phyloP scores from a whole-genome alignment of 192 early-diverging fungal species.

The Coemansia furcata region DNA sequence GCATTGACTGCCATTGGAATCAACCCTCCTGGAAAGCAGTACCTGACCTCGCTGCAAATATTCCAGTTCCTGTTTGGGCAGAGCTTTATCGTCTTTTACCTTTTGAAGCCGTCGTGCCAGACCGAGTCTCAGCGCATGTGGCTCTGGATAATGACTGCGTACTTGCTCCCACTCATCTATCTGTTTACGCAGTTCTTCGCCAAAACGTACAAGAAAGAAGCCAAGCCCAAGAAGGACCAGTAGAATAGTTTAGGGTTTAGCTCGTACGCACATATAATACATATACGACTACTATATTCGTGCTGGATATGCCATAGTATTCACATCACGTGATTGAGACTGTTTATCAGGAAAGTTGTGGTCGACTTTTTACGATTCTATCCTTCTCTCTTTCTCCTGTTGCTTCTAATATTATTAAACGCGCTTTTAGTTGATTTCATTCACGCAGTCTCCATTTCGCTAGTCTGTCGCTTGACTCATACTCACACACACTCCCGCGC shows the following conservation, averaged over 20 bases:
- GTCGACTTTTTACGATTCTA: too few species aligned
- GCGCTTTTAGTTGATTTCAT: background rate
- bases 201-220: slow-evolving; percentile 57
- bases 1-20: slow-evolving; percentile 67
- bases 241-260: background rate
- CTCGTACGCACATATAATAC: background rate
- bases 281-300: too few species aligned
- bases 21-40: slow-evolving; percentile 75
- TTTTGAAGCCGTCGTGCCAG: slow-evolving; percentile 58
- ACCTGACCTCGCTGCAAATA: slow-evolving; percentile 81
- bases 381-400: too few species aligned
- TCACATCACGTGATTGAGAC: background rate
- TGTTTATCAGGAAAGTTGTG: background rate
- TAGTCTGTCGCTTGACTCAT: background rate
- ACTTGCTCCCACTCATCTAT: slow-evolving; percentile 72
- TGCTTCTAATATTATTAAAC: too few species aligned
- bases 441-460: background rate
- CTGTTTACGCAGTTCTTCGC: slow-evolving; percentile 80
- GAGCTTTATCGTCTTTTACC: slow-evolving; percentile 59
- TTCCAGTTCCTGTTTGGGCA: slow-evolving; percentile 78
- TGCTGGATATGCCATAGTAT: background rate
- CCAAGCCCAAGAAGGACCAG: slow-evolving; percentile 13
- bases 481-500: too few species aligned
- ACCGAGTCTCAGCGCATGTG: slow-evolving; percentile 57
- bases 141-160: slow-evolving; percentile 61